phyloP scores from a whole-genome alignment of 768 basidiomycete genomes.

The Termitomyces sp. region DNA sequence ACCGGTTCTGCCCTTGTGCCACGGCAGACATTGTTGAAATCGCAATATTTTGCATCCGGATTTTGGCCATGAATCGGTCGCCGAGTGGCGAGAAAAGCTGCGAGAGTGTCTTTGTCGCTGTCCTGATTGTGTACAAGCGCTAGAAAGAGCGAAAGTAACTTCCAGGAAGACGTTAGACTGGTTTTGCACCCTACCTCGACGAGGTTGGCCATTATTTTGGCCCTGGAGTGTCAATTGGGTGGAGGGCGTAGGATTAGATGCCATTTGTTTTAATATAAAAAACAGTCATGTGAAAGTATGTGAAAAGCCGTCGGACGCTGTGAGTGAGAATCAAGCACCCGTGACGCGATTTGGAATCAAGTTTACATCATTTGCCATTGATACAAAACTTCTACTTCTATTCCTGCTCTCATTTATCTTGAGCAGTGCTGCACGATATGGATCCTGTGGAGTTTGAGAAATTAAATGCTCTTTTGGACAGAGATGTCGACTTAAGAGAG shows the following conservation, averaged over 20 bases:
- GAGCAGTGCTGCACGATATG: constrained; percentile 30
- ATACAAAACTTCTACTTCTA: background rate
- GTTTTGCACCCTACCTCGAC: background rate
- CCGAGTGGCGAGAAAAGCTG: constrained; percentile 59
- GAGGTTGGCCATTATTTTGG: constrained; percentile 5
- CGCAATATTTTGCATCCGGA: constrained; percentile 75
- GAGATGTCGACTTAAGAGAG: constrained; percentile 54
- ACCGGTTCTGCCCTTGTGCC: constrained; percentile 80
- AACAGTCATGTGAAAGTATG: background rate
- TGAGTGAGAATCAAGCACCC: background rate
- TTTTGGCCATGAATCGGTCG: constrained; percentile 71
- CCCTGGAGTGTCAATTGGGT: background rate
- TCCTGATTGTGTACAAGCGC: constrained; percentile 59
- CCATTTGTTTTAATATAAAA: background rate
- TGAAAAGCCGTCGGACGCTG: background rate
- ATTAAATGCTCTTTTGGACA: constrained; percentile 55
- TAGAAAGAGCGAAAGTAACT: constrained; percentile 57
- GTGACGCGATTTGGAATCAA: background rate
- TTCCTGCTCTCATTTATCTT: background rate
- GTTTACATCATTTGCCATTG: no score
- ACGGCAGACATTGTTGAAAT: constrained; percentile 50
- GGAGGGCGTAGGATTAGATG: background rate
- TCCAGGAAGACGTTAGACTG: constrained; percentile 63
- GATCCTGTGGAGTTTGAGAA: constrained; percentile 47
- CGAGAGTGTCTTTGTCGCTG: constrained; percentile 56